phyloP scores from a whole-genome alignment of 2,329 filamentous ascomycete genomes.

The Corinectria fuckeliana region DNA sequence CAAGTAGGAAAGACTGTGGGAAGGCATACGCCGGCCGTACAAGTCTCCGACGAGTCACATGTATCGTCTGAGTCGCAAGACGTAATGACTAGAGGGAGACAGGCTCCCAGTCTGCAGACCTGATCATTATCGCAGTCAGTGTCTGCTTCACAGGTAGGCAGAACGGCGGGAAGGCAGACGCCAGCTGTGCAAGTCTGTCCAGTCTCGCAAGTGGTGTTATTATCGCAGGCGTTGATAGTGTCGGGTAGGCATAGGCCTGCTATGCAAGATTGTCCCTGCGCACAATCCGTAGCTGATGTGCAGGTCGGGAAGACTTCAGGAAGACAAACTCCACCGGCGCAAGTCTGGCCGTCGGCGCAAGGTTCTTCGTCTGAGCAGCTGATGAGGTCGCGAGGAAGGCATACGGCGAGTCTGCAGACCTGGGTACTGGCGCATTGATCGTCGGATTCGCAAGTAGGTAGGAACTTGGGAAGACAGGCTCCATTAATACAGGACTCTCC shows the following conservation, averaged over 20 bases:
- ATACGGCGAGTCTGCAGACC: constrained; percentile 9
- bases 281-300: background rate
- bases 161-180: background rate
- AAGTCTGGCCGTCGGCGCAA: constrained; percentile 4
- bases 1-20: background rate
- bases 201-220: background rate
- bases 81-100: background rate
- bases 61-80: background rate
- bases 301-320: constrained; percentile 1
- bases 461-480: background rate
- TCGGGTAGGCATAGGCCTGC: constrained; percentile 9
- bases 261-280: constrained; percentile 4
- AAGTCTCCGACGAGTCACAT: background rate
- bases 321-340: constrained; percentile 6
- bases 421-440: background rate
- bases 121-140: background rate
- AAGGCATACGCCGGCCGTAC: background rate
- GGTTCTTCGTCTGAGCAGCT: background rate
- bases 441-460: background rate
- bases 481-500: background rate
- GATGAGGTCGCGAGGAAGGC: constrained; percentile 9
- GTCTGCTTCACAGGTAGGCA: background rate
- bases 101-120: constrained; percentile 8
- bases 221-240: background rate
- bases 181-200: constrained; percentile 4